Percentiles rank a stretch among this genome's conserved stretches.
phyloP scores from a whole-genome alignment of 306 rosid species.

The Lathyrus tuberosus region DNA sequence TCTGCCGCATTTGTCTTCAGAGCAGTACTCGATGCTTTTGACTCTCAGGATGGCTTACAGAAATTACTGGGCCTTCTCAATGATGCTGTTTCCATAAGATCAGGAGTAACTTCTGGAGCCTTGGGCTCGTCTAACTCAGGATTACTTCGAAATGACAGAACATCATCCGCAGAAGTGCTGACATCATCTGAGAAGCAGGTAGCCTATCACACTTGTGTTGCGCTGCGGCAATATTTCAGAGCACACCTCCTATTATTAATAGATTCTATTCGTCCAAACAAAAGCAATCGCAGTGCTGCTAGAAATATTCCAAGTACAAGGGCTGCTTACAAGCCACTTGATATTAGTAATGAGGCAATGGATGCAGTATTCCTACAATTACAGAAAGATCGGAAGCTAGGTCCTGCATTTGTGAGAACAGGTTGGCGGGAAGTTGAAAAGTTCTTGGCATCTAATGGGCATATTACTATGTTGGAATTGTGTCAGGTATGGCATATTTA shows the following conservation, averaged over 20 bases:
- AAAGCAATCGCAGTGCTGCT: slow-evolving; percentile 79
- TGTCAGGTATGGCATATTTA: slow-evolving; percentile 73
- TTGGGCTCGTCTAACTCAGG: slow-evolving; percentile 70
- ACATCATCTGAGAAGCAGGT: slow-evolving; percentile 96
- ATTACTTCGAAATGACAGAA: slow-evolving; percentile 77
- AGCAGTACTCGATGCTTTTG: slow-evolving; percentile 97
- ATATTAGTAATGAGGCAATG: slow-evolving; percentile 87
- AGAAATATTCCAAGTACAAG: slow-evolving; percentile 81
- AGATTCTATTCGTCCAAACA: slow-evolving; percentile 94
- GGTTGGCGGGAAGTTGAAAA: slow-evolving; percentile 87
- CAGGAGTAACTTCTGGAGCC: slow-evolving; percentile 86
- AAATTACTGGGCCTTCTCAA: slow-evolving; percentile 77
- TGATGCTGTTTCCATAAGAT: slow-evolving; percentile 88
- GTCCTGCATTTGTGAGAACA: slow-evolving; percentile 90
- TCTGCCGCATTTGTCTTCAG: slow-evolving; percentile 94
- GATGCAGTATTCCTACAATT: slow-evolving; percentile 83
- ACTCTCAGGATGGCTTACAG: slow-evolving; percentile 85
- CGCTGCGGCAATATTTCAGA: slow-evolving; percentile 90
- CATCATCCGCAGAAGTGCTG: slow-evolving; percentile 76
- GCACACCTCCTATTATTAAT: slow-evolving; percentile 88
- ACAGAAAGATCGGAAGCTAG: slow-evolving; percentile 95
- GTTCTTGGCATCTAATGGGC: slow-evolving; percentile 80
- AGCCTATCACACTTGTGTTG: slow-evolving; percentile 93
- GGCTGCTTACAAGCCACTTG: slow-evolving; percentile 95
- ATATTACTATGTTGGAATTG: slow-evolving; percentile 86